Evolutionary conservation across 495 filamentous ascomycete species (phyloP).

Genomic region (Lophium mytilinum): DNA sequence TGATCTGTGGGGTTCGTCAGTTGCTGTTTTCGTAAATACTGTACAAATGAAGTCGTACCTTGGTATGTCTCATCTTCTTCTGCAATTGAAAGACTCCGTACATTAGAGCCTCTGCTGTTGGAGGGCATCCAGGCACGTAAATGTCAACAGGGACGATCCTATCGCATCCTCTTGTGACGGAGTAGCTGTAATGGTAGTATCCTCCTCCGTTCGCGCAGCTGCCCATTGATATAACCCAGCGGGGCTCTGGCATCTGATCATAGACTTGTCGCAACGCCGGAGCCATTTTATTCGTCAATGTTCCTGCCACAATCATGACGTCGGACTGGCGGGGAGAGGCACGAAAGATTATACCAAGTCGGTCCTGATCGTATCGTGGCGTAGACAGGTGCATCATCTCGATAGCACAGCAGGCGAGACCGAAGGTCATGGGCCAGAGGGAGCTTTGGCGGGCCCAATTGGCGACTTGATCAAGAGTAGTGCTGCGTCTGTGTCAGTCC

Average conservation of each 20-base stretch:
- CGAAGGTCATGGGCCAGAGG: slow-evolving; percentile 97
- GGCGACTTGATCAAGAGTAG: slow-evolving; percentile 81
- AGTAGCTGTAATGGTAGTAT: slow-evolving; percentile 93
- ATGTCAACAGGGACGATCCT: slow-evolving; percentile 87
- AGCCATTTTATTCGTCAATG: slow-evolving; percentile 97
- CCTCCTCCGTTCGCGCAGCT: slow-evolving; percentile 88
- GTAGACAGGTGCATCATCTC: slow-evolving; percentile 99
- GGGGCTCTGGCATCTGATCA: slow-evolving; percentile 94
- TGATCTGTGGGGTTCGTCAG: slow-evolving; percentile 36
- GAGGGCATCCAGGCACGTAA: slow-evolving; percentile 88
- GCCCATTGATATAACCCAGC: slow-evolving; percentile 90
- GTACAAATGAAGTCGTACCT: slow-evolving; percentile 16
- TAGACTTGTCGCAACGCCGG: slow-evolving; percentile 91
- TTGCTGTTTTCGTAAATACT: neutral
- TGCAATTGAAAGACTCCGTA: slow-evolving; percentile 81
- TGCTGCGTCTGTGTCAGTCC: slow-evolving; percentile 42
- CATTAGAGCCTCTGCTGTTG: slow-evolving; percentile 80
- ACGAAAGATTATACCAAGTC: slow-evolving; percentile 94
- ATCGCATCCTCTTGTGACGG: slow-evolving; percentile 79
- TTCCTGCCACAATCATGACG: slow-evolving; percentile 97
- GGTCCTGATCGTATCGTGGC: slow-evolving; percentile 92
- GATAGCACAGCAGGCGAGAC: slow-evolving; percentile 90
- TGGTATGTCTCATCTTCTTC: slow-evolving; percentile 72
- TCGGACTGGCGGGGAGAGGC: slow-evolving; percentile 91
- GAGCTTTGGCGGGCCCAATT: slow-evolving; percentile 95